These are phyloP conservation scores for Lipomyces orientalis DNA, from an alignment of 805 yeast genomes.

Conservation along the genomic window DNA sequence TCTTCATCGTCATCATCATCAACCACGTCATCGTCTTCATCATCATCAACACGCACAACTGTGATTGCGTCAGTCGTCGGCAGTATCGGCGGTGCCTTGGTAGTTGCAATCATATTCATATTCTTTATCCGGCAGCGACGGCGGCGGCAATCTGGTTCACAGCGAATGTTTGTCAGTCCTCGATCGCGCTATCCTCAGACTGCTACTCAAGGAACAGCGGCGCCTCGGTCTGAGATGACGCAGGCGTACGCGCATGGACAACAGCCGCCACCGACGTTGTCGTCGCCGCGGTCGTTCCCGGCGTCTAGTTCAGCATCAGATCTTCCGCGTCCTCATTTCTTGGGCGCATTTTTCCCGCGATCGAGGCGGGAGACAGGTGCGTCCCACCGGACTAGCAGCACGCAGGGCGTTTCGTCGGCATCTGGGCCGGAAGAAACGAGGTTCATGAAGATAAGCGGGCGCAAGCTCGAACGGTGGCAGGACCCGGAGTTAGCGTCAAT, in stretches of 20 bases:
- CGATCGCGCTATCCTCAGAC: not conserved
- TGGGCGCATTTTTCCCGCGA: constrained; percentile 25
- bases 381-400: constrained; percentile 5
- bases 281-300: not conserved
- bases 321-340: constrained; percentile 18
- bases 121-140: constrained; percentile 14
- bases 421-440: constrained; percentile 19
- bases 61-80: constrained; percentile 33
- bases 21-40: not conserved
- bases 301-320: constrained; percentile 10
- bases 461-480: constrained; percentile 36
- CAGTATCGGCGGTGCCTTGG: constrained; percentile 23
- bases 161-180: too few relatives aligned
- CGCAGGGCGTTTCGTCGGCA: not conserved
- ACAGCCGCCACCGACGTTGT: not conserved
- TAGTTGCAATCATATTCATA: constrained; percentile 16
- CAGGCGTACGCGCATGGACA: not conserved
- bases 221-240: not conserved
- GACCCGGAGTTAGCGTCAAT: constrained; percentile 35
- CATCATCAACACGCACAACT: constrained; percentile 6
- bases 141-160: not conserved
- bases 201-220: not conserved
- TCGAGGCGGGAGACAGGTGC: constrained; percentile 26
- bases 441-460: constrained; percentile 34
- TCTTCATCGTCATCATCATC: not conserved